A percentile compares a stretch with the other conserved stretches of the same genome.
Conservation (phyloP, 2,329 filamentous ascomycete species). For the Venturia nashicola region DNA sequence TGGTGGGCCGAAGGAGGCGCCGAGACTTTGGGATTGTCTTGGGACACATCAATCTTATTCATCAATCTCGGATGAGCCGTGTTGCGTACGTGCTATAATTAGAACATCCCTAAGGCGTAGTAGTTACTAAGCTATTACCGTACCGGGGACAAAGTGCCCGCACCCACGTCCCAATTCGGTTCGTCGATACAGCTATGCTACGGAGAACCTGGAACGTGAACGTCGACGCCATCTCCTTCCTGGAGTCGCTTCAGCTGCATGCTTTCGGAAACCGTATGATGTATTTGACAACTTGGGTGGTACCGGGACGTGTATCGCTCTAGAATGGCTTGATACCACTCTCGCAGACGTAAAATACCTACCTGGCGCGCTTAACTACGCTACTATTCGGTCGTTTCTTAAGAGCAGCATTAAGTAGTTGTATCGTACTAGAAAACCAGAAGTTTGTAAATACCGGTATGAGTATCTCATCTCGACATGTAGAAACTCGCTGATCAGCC, state of each 20-base stretch:
- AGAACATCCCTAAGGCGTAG: no score
- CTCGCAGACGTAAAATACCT: slow-evolving; percentile 12
- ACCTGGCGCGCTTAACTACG: no score
- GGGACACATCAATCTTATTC: no score
- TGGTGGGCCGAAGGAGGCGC: no score
- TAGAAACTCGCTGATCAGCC: slow-evolving; percentile 9
- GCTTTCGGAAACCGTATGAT: slow-evolving; percentile 13
- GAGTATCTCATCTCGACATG: slow-evolving; percentile 5
- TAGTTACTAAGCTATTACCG: no score
- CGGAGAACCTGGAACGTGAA: slow-evolving; percentile 12
- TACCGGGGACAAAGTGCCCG: no score
- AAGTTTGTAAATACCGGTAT: slow-evolving; percentile 12
- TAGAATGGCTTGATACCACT: slow-evolving; percentile 15
- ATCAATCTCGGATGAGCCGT: no score
- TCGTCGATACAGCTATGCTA: slow-evolving; percentile 9
- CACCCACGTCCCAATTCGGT: no score
- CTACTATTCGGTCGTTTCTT: slow-evolving; percentile 11
- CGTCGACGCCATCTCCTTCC: slow-evolving; percentile 10
- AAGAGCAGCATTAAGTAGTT: slow-evolving; percentile 11
- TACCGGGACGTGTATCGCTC: slow-evolving; percentile 9
- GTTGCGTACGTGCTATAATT: no score
- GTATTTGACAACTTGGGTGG: slow-evolving; percentile 10
- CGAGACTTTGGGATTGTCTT: no score
- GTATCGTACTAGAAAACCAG: slow-evolving; percentile 10
- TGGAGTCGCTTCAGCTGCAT: slow-evolving; percentile 12